These are phyloP conservation scores for Saturnispora besseyi DNA, from an alignment of 805 yeast species.

Conservation along the genomic window DNA sequence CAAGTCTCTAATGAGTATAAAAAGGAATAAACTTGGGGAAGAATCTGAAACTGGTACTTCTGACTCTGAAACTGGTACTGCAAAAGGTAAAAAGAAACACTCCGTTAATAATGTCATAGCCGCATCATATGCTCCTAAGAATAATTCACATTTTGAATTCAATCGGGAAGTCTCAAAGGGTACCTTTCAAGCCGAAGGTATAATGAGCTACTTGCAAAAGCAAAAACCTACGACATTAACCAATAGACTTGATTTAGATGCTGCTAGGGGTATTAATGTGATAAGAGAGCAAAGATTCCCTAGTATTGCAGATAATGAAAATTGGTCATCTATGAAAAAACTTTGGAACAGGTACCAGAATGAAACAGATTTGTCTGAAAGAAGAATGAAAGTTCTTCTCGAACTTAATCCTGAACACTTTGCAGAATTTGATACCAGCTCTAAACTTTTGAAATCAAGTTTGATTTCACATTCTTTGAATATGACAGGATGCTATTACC, in stretches of 20 bases:
- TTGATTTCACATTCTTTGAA: slow-evolving; percentile 1
- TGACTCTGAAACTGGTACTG: background rate
- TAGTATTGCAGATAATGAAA: slow-evolving; percentile 4
- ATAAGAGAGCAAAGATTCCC: background rate
- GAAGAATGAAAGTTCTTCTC: slow-evolving; percentile 3
- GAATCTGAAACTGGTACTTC: background rate
- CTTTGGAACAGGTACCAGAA: slow-evolving; percentile 8
- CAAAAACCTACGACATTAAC: background rate
- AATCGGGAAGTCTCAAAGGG: slow-evolving; percentile 19
- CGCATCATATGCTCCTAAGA: slow-evolving; percentile 9
- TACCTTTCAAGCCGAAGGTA: slow-evolving; percentile 23
- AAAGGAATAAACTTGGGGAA: background rate
- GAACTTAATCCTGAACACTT: slow-evolving; percentile 8
- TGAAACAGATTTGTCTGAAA: background rate
- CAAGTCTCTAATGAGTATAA: background rate
- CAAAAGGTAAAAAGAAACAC: background rate
- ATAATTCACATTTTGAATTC: slow-evolving; percentile 14
- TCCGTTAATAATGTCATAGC: background rate
- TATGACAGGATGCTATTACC: slow-evolving; percentile 1
- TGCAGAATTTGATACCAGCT: background rate
- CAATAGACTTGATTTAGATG: slow-evolving; percentile 4
- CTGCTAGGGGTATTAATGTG: slow-evolving; percentile 9
- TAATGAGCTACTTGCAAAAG: background rate
- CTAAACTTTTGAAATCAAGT: slow-evolving; percentile 4
- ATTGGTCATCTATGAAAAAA: slow-evolving; percentile 5